Evolutionary conservation across 805 yeast species (phyloP), one percentile per base, ranked within the genome.

Genomic region (Metschnikowia picachoensis): DNA sequence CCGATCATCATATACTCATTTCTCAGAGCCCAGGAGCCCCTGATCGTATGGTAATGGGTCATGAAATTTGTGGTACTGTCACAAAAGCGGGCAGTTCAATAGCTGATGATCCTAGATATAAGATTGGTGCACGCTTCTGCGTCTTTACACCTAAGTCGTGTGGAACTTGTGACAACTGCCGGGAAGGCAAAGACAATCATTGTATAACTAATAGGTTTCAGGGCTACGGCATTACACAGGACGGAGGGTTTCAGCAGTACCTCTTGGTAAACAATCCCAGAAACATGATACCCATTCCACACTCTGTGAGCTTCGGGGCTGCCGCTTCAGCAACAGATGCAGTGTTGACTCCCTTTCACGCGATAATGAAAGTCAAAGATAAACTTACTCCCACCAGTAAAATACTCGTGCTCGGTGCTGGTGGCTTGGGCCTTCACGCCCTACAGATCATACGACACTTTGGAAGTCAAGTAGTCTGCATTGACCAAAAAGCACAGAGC

Each of bases 291-390:
- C 71, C 70, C 1, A 71, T 72, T 43, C 73, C 73, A 8, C 73
- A 71, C 13, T 60, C 58, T 8, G 72, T 72, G 2, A 50, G 65
- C 12, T 72, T 61, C 44, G 74, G 61, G 37, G 62, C 56, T 7
- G 76, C 76, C 1, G 75, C 76, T 1, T 65, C 69, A 8, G 65
- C 75, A 12, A 62, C 72, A 2, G 76, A 72, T 48, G 69, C 74
- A 3, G 67, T 70, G 0, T 59, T 72, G 48, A 72, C 76, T 3
- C 76, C 76, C 2, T 71, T 57, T 53, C 74, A 69, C 48, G 70
- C 75, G 15, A 65, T 72, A 30, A 62, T 58, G 47, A 70, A 68
- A 49, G 72, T 67, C 6, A 62, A 52, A 40, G 52, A 54, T 14
- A 41, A 59, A 25, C 42, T 65, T 13, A 51, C 55, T 13, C 74